Evolutionary conservation across 805 yeast genomes (phyloP), one percentile per base, ranked within the genome.

Genomic region (Pichia californica): DNA sequence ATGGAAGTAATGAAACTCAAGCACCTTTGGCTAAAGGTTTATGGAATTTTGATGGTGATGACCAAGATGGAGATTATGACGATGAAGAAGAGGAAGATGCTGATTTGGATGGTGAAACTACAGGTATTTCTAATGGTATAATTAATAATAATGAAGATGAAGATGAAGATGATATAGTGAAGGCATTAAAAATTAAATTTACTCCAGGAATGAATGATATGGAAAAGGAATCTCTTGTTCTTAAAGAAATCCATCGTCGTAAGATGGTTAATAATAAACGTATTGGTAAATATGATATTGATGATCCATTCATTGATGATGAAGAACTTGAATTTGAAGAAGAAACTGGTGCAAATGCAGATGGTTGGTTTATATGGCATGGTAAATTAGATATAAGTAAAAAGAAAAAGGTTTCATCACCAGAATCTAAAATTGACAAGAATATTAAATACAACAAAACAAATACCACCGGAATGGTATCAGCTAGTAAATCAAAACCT

Each of bases 271-370:
- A 47, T 57, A 83, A 83, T 55, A 75, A 88, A 41, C 77, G 84
- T 51, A 87, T 88, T 29, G 96, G 96, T 2, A 88, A 86, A 57
- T 93, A 93, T 63, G 99, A 93, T 59, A 70, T 77, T 38, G 81
- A 85, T 47, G 99, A 93, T 62, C 99, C 98, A 2, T 93, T 93
- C 57, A 93, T 93, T 46, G 99, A 93, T 65, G 99, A 93, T 63
- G 76, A 87, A 14, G 99, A 93, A 63, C 68, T 88, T 53, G 75
- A 79, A 45, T 84, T 93, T 84, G 99, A 93, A 63, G 96, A 89
- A 61, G 94, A 85, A 55, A 80, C 95, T 8, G 89, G 91, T 2
- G 80, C 91, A 1, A 88, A 96, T 0, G 84, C 84, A 51, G 98
- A 93, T 57, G 99, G 98, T 2, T 93, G 89, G 59, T 93, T 91